A percentile compares a stretch with the other conserved stretches of the same genome.
Evolutionary conservation across 2,329 filamentous ascomycete genomes (phyloP).

Genomic region (Pseudopithomyces maydicus): DNA sequence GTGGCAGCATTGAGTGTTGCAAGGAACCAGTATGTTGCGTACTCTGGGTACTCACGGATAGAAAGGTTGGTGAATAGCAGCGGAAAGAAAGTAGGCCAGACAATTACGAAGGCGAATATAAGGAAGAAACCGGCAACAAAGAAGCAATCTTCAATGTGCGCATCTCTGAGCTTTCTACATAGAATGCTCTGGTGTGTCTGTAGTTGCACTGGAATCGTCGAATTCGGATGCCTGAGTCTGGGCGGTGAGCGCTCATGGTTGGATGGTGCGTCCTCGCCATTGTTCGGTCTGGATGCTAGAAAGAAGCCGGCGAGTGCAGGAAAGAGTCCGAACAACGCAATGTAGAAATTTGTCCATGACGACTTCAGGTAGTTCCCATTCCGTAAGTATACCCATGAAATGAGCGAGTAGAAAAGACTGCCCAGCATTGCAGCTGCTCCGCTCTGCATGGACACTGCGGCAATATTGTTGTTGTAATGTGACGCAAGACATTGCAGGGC

Average conservation of each 20-base stretch:
- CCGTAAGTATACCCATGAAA: slow-evolving; percentile 8
- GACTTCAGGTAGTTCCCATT: background rate
- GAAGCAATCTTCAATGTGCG: background rate
- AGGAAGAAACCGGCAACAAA: slow-evolving; percentile 11
- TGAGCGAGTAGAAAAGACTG: slow-evolving; percentile 15
- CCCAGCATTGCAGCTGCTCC: slow-evolving; percentile 22
- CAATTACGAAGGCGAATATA: slow-evolving; percentile 15
- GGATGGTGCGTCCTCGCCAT: background rate
- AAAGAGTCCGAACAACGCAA: slow-evolving; percentile 12
- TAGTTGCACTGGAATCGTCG: background rate
- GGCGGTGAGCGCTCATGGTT: background rate
- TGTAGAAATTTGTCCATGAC: background rate
- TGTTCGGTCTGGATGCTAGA: background rate
- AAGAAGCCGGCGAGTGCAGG: slow-evolving; percentile 12
- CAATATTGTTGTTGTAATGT: slow-evolving; percentile 29
- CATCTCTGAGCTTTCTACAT: background rate
- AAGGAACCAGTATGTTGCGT: slow-evolving; percentile 4
- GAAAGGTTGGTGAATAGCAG: slow-evolving; percentile 12
- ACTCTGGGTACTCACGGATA: slow-evolving; percentile 7
- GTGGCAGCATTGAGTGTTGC: slow-evolving; percentile 1
- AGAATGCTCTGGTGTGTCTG: background rate
- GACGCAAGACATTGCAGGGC: slow-evolving; percentile 19
- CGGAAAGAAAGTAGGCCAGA: slow-evolving; percentile 16
- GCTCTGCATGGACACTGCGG: slow-evolving; percentile 43
- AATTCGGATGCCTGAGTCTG: background rate